Base-by-base conservation (phyloP, 805 yeast species). In the Metschnikowia noctiluminum region DNA sequence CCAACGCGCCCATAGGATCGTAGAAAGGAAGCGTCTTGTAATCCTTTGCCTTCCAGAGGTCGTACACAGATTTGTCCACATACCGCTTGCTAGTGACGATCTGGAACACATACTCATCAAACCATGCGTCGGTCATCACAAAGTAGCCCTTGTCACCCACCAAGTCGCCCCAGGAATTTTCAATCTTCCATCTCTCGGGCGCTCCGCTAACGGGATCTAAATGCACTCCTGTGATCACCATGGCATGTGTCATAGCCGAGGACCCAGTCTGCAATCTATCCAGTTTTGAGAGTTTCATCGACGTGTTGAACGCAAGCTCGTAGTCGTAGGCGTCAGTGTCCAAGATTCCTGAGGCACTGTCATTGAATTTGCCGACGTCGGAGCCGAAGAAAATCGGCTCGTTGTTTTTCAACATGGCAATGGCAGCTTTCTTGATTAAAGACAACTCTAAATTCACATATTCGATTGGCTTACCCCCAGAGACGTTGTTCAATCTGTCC, bases 341-440 rank as follows among this genome's bases (percentile, higher is more conserved):
- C 78, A 89, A 84, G 42, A 87, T 66, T 47, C 96, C 96, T 7
- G 81, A 64, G 27, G 64, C 65, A 48, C 74, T 75, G 64, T 84
- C 80, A 77, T 77, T 78, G 68, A 74, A 89, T 63, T 85, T 84
- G 26, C 92, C 94, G n/a, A 91, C 88, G 65, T 89, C 95, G 14
- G 91, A 84, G 11, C 96, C 96, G 62, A 89, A 89, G 72, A 89
- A 89, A 7, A 89, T 88, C 0, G 95, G 85, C 70, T 85, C 85
- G 67, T 87, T 83, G 52, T 73, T 74, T 68, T 84, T 78, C 61
- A 89, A 77, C 68, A 89, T 80, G 59, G 79, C 76, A 35, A 87
- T 80, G 28, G 88, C 87, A 42, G 82, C 74, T 31, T 74, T 60
- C 40, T 89, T 80, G 48, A 89, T 70, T 8, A 70, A 70, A 14